Evolutionary conservation across 208 protist species (phyloP).

Genomic region (Wallacemonas rigidus): DNA sequence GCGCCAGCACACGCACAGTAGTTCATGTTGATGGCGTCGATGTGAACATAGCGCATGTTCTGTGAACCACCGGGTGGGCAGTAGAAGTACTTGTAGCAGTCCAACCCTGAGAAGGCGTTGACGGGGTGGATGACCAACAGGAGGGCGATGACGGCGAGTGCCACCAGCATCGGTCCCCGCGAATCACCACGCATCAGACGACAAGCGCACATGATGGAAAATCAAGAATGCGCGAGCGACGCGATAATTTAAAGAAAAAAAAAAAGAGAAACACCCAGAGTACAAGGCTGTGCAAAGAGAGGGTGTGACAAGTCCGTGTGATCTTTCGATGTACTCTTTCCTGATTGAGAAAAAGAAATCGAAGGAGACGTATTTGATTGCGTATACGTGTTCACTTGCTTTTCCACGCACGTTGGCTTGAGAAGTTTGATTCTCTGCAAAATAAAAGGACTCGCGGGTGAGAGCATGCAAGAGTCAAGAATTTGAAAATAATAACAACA

Average conservation of each 20-base stretch:
- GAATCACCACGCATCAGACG: neutral
- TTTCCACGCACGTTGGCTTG: too few relatives aligned
- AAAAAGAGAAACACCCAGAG: constrained; percentile 15
- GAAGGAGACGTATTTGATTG: too few relatives aligned
- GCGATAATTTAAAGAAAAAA: constrained; percentile 8
- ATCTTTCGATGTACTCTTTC: neutral
- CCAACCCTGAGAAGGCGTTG: neutral
- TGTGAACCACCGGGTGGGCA: neutral
- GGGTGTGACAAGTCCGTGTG: neutral
- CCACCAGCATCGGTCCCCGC: neutral
- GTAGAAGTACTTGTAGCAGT: constrained; percentile 9
- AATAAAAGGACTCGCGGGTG: too few relatives aligned
- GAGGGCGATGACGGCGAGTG: neutral
- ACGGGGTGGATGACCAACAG: neutral
- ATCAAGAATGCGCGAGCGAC: constrained; percentile 21
- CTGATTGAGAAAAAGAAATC: too few relatives aligned
- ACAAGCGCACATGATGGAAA: neutral
- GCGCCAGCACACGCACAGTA: neutral
- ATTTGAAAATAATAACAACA: too few relatives aligned
- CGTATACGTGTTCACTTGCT: too few relatives aligned
- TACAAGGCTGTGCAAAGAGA: neutral
- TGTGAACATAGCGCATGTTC: constrained; percentile 11
- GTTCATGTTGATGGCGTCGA: constrained; percentile 3
- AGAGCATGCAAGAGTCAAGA: too few relatives aligned
- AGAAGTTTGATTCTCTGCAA: too few relatives aligned